These are phyloP conservation scores for cucumber (Cucumis sativus) DNA, from an alignment of 306 rosid genomes.

Conservation along the genomic window DNA sequence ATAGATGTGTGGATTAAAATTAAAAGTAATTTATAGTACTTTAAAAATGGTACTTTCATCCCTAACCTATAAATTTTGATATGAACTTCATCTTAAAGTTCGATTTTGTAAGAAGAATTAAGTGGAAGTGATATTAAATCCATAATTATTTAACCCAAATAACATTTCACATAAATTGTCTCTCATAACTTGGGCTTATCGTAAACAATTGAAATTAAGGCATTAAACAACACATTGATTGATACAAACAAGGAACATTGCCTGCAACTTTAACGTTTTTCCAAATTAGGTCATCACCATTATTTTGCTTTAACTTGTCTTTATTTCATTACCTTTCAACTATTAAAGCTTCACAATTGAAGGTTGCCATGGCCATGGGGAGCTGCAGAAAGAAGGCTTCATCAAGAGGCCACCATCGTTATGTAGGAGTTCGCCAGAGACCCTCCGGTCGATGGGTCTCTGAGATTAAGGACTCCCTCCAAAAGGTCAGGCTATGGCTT, in stretches of 20 bases:
- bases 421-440: slow-evolving; percentile 61
- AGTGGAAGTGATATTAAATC: no score
- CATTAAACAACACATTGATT: not conserved
- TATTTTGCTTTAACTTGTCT: not conserved
- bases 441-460: slow-evolving; percentile 89
- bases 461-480: slow-evolving; percentile 68
- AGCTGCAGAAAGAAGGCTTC: slow-evolving; percentile 32
- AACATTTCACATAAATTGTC: not conserved
- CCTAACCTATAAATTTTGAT: no score
- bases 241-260: not conserved
- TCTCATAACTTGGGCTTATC: not conserved
- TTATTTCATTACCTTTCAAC: not conserved
- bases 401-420: slow-evolving; percentile 55
- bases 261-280: not conserved
- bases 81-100: no score
- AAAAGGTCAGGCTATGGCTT: slow-evolving; percentile 70
- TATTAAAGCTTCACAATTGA: not conserved
- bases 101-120: no score
- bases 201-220: not conserved
- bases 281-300: not conserved
- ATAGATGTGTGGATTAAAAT: no score
- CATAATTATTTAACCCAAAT: not conserved
- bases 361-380: not conserved
- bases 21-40: no score
- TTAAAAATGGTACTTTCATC: no score